Evolutionary conservation across 495 filamentous ascomycete genomes (phyloP), one percentile per base, ranked within the genome.

Genomic region (Parmelia sp.): DNA sequence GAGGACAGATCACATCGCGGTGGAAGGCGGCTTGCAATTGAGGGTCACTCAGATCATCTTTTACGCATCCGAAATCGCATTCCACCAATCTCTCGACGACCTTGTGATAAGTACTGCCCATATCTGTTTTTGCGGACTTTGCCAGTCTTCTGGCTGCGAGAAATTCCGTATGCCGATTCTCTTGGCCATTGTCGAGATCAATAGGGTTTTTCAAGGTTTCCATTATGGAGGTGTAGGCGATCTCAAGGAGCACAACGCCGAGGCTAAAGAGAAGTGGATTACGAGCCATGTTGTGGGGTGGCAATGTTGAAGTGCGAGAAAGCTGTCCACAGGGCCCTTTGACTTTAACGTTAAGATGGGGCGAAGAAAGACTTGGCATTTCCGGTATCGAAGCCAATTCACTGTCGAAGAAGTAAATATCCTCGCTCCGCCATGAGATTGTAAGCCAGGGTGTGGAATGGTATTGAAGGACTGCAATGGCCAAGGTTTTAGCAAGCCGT

Each of bases 51-150:
- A 79, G 62, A 65, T 76, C 76, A 65, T 76, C 76, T 21, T 60
- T 61, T 2, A 72, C 72, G 21, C 69, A 65, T 27, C 71, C 69
- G 40, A 79, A 79, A 65, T 75, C 73, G 62, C 77, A 79, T 27
- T 68, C 61, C 9, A 77, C 68, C 53, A 76, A 74, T 61, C 73
- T 74, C 62, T 70, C 68, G 0, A 74, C 69, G n/a, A 78, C 67
- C 23, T 70, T 80, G 74, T 40, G 78, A 77, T 69, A 79, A 74
- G 8, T 71, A 63, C 15, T 77, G 60, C 23, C 77, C 76, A 72
- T 77, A 73, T 10, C 78, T 63, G 45, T 79, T 73, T 19, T 76
- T 73, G 1, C 73, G 65, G 31, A 78, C 75, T 71, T 81, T 72
- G 68, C 59, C 19, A 77, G 49, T 25, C 71, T 64, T 45, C 69